Base-by-base conservation (phyloP, 352 stramenopile species). In the Thraustochytrium sp. region DNA sequence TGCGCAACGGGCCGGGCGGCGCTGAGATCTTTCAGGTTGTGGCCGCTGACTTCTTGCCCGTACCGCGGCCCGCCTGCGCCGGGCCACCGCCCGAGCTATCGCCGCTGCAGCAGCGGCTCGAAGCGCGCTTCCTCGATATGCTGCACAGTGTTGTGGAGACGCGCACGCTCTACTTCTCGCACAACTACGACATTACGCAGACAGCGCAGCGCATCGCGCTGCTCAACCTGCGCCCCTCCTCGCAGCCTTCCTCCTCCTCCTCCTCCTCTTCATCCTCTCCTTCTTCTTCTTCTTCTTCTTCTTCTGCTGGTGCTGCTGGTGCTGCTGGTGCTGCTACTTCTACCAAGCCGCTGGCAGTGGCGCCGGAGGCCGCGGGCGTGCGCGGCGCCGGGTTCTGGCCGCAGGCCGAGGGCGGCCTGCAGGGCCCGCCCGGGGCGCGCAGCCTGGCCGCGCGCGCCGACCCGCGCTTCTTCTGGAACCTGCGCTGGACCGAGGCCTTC, bases 381-480 rank as follows among this genome's bases (percentile, higher is more conserved):
- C n/a, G n/a, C 5, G 37, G 29, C 5, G 26, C 11, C 16, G 37
- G 62, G 36, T 36, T 61, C n/a, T 84, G n/a, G 34, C 40, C 44
- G 13, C 46, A 49, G 42, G 53, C 61, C 36, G 49, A 1, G 21
- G n/a, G 55, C 11, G 76, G 42, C 29, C 74, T 8, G 29, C 54
- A 64, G 36, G 31, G 53, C 31, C 34, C 65, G 54, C 56, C 82
- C 2, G 91, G 92, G 68, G 86, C 88, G 59, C 59, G 26, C 9
- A 72, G 59, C 26, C 59, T 72, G 36, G 59, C 59, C 5, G 86
- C 92, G 82, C 89, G 90, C n/a, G 92, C 92, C 0, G 94, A 97
- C 85, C 86, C 88, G 36, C 89, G 94, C 11, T 98, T 98, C 86
- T 96, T 94, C 87, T 98, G 93, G 93, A 98, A 98, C 87, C 92